Percentiles rank a stretch among this genome's conserved stretches.
phyloP scores from a whole-genome alignment of 495 filamentous ascomycete genomes.

The Apodospora peruviana region DNA sequence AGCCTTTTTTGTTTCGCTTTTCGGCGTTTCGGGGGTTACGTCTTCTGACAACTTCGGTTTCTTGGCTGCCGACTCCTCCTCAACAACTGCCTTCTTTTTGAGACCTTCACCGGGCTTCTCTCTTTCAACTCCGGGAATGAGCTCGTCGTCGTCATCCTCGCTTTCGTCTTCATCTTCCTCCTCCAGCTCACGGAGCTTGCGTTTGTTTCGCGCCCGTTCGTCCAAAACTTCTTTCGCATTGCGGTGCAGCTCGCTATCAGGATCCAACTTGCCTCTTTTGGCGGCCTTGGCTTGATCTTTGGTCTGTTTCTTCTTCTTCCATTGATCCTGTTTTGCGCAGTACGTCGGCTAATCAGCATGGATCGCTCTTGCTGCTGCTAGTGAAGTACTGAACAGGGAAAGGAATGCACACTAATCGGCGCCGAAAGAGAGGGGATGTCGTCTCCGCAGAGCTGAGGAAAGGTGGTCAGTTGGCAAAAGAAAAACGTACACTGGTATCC shows the following conservation, averaged over 20 bases:
- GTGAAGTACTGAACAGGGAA: no score
- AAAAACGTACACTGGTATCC: conserved; percentile 71
- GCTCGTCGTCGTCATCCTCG: conserved; percentile 29
- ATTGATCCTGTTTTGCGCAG: conserved; percentile 59
- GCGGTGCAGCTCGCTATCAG: conserved; percentile 63
- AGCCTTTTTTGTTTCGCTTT: conserved; percentile 15
- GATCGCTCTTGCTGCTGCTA: no score
- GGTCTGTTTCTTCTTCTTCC: conserved; percentile 81
- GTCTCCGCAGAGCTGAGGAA: background rate
- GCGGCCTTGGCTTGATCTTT: conserved; percentile 75
- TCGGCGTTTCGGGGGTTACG: background rate
- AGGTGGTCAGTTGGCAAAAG: background rate
- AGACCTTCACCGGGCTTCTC: conserved; percentile 52
- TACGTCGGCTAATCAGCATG: conserved; percentile 8
- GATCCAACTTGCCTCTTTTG: conserved; percentile 77
- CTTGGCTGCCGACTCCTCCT: conserved; percentile 34
- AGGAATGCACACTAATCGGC: no score
- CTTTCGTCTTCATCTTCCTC: conserved; percentile 24
- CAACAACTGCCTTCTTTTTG: conserved; percentile 40
- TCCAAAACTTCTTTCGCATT: conserved; percentile 83
- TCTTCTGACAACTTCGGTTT: conserved; percentile 23
- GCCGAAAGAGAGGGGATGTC: no score
- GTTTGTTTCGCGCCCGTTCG: conserved; percentile 67
- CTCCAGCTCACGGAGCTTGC: conserved; percentile 39
- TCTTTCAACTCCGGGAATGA: conserved; percentile 37